Evolutionary conservation across 495 filamentous ascomycete species (phyloP).

Genomic region (Aspergillus diversus): DNA sequence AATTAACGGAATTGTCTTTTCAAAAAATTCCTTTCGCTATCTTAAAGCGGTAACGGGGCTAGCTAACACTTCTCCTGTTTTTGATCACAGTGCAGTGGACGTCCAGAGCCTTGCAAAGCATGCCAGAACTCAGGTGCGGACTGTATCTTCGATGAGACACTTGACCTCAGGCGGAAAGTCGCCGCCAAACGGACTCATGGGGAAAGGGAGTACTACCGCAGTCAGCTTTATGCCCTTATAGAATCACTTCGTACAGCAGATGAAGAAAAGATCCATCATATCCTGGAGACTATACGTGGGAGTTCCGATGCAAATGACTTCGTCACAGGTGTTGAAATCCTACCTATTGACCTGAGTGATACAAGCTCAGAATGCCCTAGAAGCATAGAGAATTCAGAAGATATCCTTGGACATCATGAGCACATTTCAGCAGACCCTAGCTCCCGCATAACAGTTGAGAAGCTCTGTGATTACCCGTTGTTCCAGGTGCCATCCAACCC

Average conservation of each 20-base stretch:
- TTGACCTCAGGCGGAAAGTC: slow-evolving; percentile 47
- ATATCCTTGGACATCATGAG: slow-evolving; percentile 16
- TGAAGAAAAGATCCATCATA: slow-evolving; percentile 25
- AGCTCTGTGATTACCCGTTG: slow-evolving; percentile 41
- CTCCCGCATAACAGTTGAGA: slow-evolving; percentile 41
- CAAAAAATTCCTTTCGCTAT: too few species aligned
- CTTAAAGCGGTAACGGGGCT: too few species aligned
- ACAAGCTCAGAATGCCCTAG: slow-evolving; percentile 18
- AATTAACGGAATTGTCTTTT: too few species aligned
- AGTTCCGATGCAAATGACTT: slow-evolving; percentile 31
- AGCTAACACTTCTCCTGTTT: slow-evolving; percentile 13
- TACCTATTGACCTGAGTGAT: slow-evolving; percentile 26
- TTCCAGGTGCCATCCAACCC: slow-evolving; percentile 37
- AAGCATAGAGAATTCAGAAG: slow-evolving; percentile 22
- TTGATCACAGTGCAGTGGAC: slow-evolving; percentile 42
- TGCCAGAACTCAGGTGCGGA: slow-evolving; percentile 35
- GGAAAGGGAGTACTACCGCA: slow-evolving; percentile 40
- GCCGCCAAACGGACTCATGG: slow-evolving; percentile 41
- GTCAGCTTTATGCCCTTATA: slow-evolving; percentile 37
- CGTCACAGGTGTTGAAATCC: slow-evolving; percentile 28
- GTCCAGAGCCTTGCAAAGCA: slow-evolving; percentile 43
- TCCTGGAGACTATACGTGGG: slow-evolving; percentile 34
- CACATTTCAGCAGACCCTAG: slow-evolving; percentile 21
- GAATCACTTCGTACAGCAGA: slow-evolving; percentile 32
- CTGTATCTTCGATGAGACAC: slow-evolving; percentile 45